Evolutionary conservation across 352 stramenopile species (phyloP), one percentile per base, ranked within the genome.

Genomic region (Globisporangium apiculatum): DNA sequence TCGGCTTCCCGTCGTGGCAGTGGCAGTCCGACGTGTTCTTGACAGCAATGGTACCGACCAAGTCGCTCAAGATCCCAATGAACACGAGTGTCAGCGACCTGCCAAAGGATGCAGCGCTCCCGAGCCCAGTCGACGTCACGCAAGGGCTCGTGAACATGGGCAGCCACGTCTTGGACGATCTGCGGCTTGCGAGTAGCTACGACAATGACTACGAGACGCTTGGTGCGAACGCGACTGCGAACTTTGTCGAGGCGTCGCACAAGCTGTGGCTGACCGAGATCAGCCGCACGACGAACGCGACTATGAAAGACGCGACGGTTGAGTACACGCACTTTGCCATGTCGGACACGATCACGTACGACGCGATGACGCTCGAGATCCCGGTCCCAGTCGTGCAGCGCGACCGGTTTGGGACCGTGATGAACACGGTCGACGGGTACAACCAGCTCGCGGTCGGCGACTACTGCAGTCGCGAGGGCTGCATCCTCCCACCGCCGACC

Each of bases 331-430:
- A 42, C 36, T 18, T 63, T 35, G 35, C 45, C 9, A 46, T 74
- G 31, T 58, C 55, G 7, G 48, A 56, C 15, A 57, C 42, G 11
- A 48, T 72, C 10, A 51, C 31, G 11, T 57, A 64, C 17, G 64
- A 74, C 18, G 37, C 61, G 2, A 1, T 74, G 40, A 69, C 67
- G 8, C 37, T 74, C 14, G 60, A 69, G 43, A 48, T 65, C 11
- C 51, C 55, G 4, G 5, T 53, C 10, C 14, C 45, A 5, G 14
- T 49, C 3, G n/a, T 49, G 5, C 45, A 49, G 45, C 45, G 45
- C 45, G 45, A 49, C 17, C 11, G 14, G 5, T 53, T 48, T 12
- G n/a, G 38, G 35, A 15, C 6, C 12, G 24, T 43, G 17, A 43
- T 36, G 17, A 47, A 8, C 15, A 49, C 18, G 17, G 45, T 49